Percentiles rank a stretch among this genome's conserved stretches.
These are phyloP conservation scores for Aspergillus cavernicola DNA, from an alignment of 495 filamentous ascomycete species.

Conservation along the genomic window DNA sequence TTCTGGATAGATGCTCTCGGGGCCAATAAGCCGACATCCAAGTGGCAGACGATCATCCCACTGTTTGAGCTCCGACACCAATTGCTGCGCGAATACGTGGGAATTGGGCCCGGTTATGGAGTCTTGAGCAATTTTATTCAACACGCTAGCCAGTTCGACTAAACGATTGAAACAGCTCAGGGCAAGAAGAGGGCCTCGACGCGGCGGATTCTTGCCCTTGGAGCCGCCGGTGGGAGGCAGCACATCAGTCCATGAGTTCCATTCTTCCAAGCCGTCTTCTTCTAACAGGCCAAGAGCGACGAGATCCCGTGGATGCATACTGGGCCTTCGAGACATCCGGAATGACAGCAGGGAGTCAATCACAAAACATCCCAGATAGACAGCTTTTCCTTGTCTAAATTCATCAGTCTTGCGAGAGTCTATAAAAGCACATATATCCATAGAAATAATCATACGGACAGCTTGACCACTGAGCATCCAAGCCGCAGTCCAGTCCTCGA, in stretches of 20 bases:
- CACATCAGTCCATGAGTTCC: conserved; percentile 64
- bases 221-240: conserved; percentile 35
- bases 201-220: conserved; percentile 34
- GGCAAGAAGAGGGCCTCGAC: conserved; percentile 51
- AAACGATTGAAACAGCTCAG: conserved; percentile 61
- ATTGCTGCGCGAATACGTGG: conserved; percentile 37
- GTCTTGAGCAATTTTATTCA: conserved; percentile 42
- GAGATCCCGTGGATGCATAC: conserved; percentile 49
- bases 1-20: conserved; percentile 43
- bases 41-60: conserved; percentile 42
- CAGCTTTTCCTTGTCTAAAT: conserved; percentile 44
- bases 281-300: conserved; percentile 42
- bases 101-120: conserved; percentile 28
- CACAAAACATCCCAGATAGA: conserved; percentile 60
- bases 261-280: conserved; percentile 68
- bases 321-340: conserved; percentile 48
- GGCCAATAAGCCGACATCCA: conserved; percentile 39
- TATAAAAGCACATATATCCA: conserved; percentile 36
- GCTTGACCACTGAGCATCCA: conserved; percentile 63
- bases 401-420: conserved; percentile 36
- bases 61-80: conserved; percentile 37
- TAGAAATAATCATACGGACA: conserved; percentile 51
- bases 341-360: conserved; percentile 62
- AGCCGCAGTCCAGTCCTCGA: conserved; percentile 50
- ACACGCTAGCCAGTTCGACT: conserved; percentile 44